These are phyloP conservation scores for Asclepias syriaca DNA, from an alignment of 257 asterid genomes.

Conservation along the genomic window DNA sequence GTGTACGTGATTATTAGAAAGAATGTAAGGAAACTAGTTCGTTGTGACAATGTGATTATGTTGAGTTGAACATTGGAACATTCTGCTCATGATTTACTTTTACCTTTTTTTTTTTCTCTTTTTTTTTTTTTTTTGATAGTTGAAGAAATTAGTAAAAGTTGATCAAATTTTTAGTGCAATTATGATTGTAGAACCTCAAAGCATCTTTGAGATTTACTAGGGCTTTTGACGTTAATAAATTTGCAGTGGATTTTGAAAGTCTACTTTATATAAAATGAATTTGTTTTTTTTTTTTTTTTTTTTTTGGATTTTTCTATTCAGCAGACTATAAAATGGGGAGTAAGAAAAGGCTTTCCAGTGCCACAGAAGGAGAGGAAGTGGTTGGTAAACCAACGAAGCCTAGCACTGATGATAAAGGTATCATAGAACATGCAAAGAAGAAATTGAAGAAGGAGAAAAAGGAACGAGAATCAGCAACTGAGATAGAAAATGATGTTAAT, in stretches of 20 bases:
- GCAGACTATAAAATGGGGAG: slow-evolving; percentile 40
- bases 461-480: slow-evolving; percentile 32
- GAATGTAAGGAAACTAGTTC: neutral
- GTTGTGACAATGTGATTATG: neutral
- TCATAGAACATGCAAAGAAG: slow-evolving; percentile 43
- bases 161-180: neutral
- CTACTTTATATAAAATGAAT: neutral
- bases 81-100: neutral
- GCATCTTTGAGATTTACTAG: neutral
- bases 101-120: too few relatives aligned
- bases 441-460: slow-evolving; percentile 51
- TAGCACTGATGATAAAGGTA: slow-evolving; percentile 31
- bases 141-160: neutral
- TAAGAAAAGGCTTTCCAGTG: slow-evolving; percentile 52
- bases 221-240: neutral
- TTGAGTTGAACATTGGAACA: neutral
- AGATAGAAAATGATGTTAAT: slow-evolving; percentile 22
- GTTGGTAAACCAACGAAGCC: slow-evolving; percentile 15
- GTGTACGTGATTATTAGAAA: neutral
- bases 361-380: slow-evolving; percentile 29
- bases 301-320: neutral
- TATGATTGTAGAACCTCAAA: neutral
- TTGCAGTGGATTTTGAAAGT: neutral
- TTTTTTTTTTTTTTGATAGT: neutral
- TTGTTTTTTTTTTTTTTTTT: neutral